phyloP scores from a whole-genome alignment of 805 yeast species.

The Ascoidea asiatica region DNA sequence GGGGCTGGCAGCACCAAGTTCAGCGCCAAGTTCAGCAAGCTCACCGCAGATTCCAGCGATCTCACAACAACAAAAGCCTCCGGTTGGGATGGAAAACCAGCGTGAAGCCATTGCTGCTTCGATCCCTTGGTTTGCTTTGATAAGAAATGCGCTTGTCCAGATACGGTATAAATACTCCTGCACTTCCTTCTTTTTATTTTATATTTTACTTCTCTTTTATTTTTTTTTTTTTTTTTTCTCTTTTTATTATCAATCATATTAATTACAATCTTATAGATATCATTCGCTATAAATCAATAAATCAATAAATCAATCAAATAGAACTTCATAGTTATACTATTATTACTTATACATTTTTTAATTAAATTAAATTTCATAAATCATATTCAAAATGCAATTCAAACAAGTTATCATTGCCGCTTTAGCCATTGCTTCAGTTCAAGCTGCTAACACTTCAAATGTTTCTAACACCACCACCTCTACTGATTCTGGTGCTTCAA shows the following conservation, averaged over 20 bases:
- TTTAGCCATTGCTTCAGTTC: constrained; percentile 21
- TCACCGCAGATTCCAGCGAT: no score
- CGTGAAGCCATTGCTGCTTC: no score
- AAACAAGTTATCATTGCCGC: constrained; percentile 21
- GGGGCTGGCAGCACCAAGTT: no score
- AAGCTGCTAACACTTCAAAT: constrained; percentile 36
- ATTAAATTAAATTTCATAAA: background rate
- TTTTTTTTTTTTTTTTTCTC: no score
- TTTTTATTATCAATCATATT: no score
- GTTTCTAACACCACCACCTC: constrained; percentile 25
- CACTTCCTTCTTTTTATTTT: background rate
- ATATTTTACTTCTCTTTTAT: background rate
- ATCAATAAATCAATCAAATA: background rate
- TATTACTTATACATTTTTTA: no score
- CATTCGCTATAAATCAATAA: background rate
- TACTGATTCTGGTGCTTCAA: constrained; percentile 37
- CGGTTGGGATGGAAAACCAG: no score
- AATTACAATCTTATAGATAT: background rate
- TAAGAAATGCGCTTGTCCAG: no score
- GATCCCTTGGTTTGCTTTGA: no score
- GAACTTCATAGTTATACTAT: background rate
- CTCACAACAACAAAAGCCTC: no score
- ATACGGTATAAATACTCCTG: background rate
- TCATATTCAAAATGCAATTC: constrained; percentile 23
- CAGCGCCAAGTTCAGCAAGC: no score